phyloP scores from a whole-genome alignment of 2,329 filamentous ascomycete species.

The Colletotrichum camelliae region DNA sequence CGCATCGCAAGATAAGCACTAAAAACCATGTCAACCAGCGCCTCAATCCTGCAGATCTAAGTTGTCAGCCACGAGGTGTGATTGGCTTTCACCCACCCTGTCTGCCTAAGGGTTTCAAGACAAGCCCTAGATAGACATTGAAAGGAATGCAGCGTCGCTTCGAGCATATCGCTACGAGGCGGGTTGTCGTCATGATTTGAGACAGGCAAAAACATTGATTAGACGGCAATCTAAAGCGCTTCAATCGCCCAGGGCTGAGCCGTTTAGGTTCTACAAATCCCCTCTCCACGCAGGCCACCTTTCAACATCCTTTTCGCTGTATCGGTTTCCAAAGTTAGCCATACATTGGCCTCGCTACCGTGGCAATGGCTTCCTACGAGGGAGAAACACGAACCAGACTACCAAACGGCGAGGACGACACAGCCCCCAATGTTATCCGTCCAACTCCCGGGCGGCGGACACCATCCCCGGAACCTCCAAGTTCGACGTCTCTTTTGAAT shows the following conservation, averaged over 20 bases:
- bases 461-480: neutral
- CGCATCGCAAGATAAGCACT: neutral
- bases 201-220: neutral
- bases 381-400: neutral
- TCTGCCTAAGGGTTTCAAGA: neutral
- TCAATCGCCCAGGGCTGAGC: neutral
- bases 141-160: neutral
- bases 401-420: neutral
- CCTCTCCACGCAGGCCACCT: accelerated
- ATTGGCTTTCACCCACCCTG: neutral
- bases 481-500: neutral
- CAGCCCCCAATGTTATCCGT: no score
- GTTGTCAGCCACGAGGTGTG: accelerated
- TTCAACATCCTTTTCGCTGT: neutral
- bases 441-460: neutral
- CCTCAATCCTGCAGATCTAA: neutral
- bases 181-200: neutral
- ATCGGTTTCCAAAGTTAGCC: accelerated
- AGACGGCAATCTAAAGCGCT: neutral
- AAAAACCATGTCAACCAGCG: neutral
- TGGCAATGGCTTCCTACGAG: neutral
- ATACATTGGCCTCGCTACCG: neutral
- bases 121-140: neutral
- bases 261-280: neutral
- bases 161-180: neutral